Conservation (phyloP, 2,329 filamentous ascomycete genomes). For the Fusarium transvaalense region DNA sequence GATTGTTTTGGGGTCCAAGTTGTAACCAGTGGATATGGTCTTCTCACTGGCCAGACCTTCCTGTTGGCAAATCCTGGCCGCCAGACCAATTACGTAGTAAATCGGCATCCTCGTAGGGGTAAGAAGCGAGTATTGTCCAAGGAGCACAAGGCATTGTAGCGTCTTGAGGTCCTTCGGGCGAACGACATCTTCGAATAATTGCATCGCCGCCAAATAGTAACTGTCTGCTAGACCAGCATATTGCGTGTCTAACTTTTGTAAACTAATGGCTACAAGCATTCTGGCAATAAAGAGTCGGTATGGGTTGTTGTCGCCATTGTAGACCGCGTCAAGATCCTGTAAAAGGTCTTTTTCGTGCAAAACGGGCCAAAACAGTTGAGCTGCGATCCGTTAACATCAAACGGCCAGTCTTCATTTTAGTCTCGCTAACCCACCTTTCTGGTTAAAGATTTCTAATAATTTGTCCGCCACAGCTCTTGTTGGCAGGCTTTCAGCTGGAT, state of each 20-base stretch:
- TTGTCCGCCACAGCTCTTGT: conserved; percentile 79
- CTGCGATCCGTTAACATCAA: conserved; percentile 59
- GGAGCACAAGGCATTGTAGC: conserved; percentile 87
- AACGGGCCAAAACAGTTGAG: conserved; percentile 87
- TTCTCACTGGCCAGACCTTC: conserved; percentile 89
- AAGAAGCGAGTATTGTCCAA: conserved; percentile 90
- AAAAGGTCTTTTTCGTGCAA: conserved; percentile 86
- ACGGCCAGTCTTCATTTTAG: background rate
- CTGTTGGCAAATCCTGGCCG: conserved; percentile 88
- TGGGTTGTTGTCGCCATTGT: conserved; percentile 78
- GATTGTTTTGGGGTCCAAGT: conserved; percentile 78
- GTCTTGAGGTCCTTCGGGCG: conserved; percentile 91
- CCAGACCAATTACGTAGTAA: conserved; percentile 92
- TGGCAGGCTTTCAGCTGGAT: conserved; percentile 81
- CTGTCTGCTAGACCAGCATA: conserved; percentile 96
- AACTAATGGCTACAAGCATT: conserved; percentile 93
- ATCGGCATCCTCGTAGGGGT: conserved; percentile 93
- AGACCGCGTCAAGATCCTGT: conserved; percentile 83
- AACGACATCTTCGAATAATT: conserved; percentile 84
- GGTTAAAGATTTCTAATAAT: conserved; percentile 85
- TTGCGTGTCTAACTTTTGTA: conserved; percentile 89
- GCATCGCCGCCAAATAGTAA: conserved; percentile 92
- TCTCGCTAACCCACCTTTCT: conserved; percentile 72
- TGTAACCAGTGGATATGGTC: conserved; percentile 77
- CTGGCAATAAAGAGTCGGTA: conserved; percentile 90